These are phyloP conservation scores for Acer campestre DNA, from an alignment of 345 rosid species.

Conservation along the genomic window DNA sequence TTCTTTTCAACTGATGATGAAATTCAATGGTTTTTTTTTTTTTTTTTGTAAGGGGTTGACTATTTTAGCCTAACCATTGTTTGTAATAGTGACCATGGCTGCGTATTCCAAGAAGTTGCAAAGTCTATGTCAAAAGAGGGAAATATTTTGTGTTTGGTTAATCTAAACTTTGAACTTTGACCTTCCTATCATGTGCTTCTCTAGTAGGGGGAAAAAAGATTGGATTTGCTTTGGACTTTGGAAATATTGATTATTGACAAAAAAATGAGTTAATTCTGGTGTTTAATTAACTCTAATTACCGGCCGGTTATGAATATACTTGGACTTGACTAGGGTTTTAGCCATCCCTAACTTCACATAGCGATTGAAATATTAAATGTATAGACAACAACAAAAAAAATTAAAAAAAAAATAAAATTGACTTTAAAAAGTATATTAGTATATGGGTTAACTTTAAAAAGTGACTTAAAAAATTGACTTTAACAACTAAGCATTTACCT, in stretches of 20 bases:
- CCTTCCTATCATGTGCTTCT: background rate
- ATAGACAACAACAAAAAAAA: no score
- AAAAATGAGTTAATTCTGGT: no score
- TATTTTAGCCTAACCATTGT: background rate
- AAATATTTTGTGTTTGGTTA: background rate
- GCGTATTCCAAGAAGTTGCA: background rate
- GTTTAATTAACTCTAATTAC: no score
- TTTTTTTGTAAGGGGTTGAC: background rate
- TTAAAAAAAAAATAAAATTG: no score
- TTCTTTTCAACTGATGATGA: background rate
- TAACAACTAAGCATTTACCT: no score
- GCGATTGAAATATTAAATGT: no score
- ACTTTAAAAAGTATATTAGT: no score
- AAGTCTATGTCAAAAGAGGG: background rate
- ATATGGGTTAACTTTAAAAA: no score
- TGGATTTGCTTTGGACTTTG: background rate
- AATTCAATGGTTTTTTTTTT: background rate
- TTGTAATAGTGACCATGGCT: background rate
- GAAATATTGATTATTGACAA: background rate
- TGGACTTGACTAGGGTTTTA: no score
- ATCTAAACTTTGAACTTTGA: background rate
- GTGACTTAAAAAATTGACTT: no score
- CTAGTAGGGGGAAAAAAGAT: background rate
- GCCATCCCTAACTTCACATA: no score
- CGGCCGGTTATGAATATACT: no score